Evolutionary conservation across 2,329 filamentous ascomycete species (phyloP), one percentile per base, ranked within the genome.

Genomic region (Massarina eburnea): DNA sequence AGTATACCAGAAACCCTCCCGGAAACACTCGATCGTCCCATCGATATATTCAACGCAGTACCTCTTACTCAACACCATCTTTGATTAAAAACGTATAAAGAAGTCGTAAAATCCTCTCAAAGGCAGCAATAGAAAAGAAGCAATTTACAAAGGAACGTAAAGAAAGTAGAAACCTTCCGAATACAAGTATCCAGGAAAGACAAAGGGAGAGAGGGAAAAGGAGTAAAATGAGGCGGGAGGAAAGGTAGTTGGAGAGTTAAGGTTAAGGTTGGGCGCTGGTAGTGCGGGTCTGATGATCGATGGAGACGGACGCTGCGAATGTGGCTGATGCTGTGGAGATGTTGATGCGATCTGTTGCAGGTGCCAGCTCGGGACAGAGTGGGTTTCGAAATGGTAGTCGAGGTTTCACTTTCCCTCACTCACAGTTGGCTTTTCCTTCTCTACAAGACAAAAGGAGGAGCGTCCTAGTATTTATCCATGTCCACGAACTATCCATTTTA

Each of bases 1-100:
- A 8, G 55, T 54, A 38, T 67, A 67, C 66, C 66, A 69, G 19
- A 67, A 69, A 4, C 66, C 56, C 7, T 67, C 57, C 1, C 57
- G 50, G 33, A 57, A 62, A 48, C 66, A 69, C 40, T 62, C 53
- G 26, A 61, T 41, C 1, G 45, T 46, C 19, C 65, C 62, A 36
- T 63, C 53, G 8, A 48, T 45, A 39, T 62, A 59, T 42, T 58
- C 53, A 10, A 60, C 38, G 37, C 63, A 67, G 34, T 63, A 59
- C 49, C 63, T 52, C 57, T 61, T 67, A 21, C 38, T 40, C 33
- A 64, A 38, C 29, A 45, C 50, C 64, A 68, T 66, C 20, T 14
- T 18, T 26, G 26, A 43, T 53, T 57, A 49, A 39, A 39, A 47
- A n/a, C n/a, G n/a, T n/a, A n/a, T n/a, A n/a, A 39, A 14, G 37